phyloP scores from a whole-genome alignment of 2,329 filamentous ascomycete genomes.

The Monosporascus ibericus region DNA sequence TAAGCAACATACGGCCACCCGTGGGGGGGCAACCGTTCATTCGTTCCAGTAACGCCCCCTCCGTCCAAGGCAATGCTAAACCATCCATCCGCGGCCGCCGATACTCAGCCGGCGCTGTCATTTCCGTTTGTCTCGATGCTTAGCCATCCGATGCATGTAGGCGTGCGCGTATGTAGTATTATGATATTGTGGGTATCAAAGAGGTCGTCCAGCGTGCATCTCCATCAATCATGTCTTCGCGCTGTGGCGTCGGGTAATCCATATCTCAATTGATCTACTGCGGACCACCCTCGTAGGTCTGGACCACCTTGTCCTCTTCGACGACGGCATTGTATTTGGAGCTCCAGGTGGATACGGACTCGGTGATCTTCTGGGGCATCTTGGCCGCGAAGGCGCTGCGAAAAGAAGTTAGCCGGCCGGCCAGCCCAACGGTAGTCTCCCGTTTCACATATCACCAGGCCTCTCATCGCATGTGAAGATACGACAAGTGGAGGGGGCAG shows the following conservation, averaged over 20 bases:
- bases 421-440: no score
- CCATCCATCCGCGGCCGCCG: neutral
- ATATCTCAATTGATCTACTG: constrained; percentile 3
- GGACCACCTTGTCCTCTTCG: constrained; percentile 70
- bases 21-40: neutral
- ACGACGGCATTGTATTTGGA: constrained; percentile 56
- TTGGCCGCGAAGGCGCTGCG: constrained; percentile 71
- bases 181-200: no score
- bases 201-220: neutral
- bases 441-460: no score
- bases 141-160: no score
- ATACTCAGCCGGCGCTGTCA: neutral
- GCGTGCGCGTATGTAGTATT: no score
- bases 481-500: constrained; percentile 9
- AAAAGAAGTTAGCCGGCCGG: neutral
- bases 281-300: constrained; percentile 28
- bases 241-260: neutral
- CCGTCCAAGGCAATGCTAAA: neutral
- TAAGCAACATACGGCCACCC: neutral
- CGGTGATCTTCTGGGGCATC: constrained; percentile 62
- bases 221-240: neutral
- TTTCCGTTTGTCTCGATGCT: neutral
- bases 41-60: neutral
- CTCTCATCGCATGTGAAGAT: neutral
- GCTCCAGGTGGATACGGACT: constrained; percentile 56